phyloP scores from a whole-genome alignment of 2,329 filamentous ascomycete species.

The Fusarium chaquense region DNA sequence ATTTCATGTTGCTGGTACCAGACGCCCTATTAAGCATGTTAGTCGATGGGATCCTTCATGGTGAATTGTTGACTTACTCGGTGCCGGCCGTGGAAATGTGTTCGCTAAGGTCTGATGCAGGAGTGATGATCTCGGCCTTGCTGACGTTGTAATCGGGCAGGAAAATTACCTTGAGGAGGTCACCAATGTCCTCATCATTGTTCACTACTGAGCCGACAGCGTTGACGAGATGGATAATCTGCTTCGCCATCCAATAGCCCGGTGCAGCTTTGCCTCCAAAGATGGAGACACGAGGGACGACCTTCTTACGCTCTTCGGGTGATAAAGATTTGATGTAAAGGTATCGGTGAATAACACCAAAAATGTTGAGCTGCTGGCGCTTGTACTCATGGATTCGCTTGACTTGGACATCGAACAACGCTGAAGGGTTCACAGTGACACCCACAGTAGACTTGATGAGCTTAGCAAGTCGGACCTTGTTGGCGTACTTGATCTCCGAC shows the following conservation, averaged over 20 bases:
- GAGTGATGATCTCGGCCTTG: constrained; percentile 97
- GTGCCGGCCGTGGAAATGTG: constrained; percentile 99
- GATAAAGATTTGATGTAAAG: constrained; percentile 87
- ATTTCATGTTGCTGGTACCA: constrained; percentile 99
- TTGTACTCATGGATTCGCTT: constrained; percentile 99
- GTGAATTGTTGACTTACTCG: constrained; percentile 65
- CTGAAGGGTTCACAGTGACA: constrained; percentile 84
- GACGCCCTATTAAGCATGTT: constrained; percentile 59
- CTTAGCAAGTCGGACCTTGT: constrained; percentile 92
- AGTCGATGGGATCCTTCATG: not conserved
- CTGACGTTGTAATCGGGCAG: constrained; percentile 99
- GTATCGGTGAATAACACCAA: constrained; percentile 96
- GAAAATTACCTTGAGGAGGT: constrained; percentile 96
- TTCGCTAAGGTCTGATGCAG: constrained; percentile 95
- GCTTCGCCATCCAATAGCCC: constrained; percentile 99
- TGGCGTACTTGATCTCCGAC: constrained; percentile 95
- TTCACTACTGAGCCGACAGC: constrained; percentile 91
- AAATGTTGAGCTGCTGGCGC: constrained; percentile 98
- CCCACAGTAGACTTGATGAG: constrained; percentile 87
- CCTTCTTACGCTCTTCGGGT: constrained; percentile 86
- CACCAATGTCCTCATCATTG: constrained; percentile 90
- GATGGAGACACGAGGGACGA: constrained; percentile 89
- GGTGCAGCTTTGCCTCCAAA: constrained; percentile 98
- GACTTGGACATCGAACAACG: constrained; percentile 96
- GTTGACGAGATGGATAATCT: constrained; percentile 97